Evolutionary conservation across 1,284 basidiomycete species (phyloP), one percentile per base, ranked within the genome.

Genomic region (Erythrobasidium hasegawianum): DNA sequence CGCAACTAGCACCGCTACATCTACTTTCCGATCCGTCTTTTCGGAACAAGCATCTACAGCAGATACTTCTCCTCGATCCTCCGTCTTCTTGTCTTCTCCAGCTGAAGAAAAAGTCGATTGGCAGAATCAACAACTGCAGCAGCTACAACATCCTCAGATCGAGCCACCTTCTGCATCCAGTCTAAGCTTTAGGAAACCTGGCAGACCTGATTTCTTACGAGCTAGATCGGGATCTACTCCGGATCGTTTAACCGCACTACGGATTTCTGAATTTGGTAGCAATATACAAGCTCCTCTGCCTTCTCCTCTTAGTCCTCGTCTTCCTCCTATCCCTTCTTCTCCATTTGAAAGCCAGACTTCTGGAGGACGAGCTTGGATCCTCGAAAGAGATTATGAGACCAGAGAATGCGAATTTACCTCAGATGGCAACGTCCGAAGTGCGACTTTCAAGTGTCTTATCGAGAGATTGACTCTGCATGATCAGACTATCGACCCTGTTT

Each of bases 381-480:
- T 78, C 60, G 73, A 83, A 53, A 85, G 87, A 73, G 88, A 90
- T 72, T 86, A 89, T 75, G 80, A 86, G 16, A 79, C 85, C 1
- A 84, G 87, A 49, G 94, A 97, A 73, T 87, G 96, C 57, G 85
- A 88, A 1, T 93, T 90, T 81, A 96, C 95, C 76, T 83, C 83
- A 52, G 93, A 97, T 16, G 92, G 92, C 1, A 84, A 86, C 68
- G 84, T 98, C 20, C 88, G 94, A 8, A 94, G 94, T 26, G 96
- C 92, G 1, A 93, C 92, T 1, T 80, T 98, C 64, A 82, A 83
- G 14, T 93, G 88, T 1, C 81, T 98, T 47, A 87, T 97, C 9
- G 93, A 95, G 78, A 91, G 90, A 79, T 88, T 98, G 86, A 95
- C 94, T n/a, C 90, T 93, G 1, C 90, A 95, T 75, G 90, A 93